A percentile compares a stretch with the other conserved stretches of the same genome.
phyloP scores from a whole-genome alignment of 192 early-diverging fungal species.

The Phlyctochytrium bullatum region DNA sequence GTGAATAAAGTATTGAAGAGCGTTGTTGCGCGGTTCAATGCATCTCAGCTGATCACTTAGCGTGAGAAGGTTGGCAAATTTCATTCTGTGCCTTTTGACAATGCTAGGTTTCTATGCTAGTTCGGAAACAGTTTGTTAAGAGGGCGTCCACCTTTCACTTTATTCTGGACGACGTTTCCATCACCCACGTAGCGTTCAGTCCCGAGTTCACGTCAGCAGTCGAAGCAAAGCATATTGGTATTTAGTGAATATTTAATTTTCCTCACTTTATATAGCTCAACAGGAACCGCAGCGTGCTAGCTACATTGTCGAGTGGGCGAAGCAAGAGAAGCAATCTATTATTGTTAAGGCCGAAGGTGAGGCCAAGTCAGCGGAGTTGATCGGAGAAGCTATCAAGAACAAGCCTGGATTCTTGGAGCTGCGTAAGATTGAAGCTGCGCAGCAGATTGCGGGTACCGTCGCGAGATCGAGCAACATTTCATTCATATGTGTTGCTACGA shows the following conservation, averaged over 20 bases:
- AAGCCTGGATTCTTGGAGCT: constrained; percentile 96
- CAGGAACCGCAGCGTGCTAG: constrained; percentile 97
- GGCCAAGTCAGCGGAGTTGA: constrained; percentile 86
- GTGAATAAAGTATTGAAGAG: constrained; percentile 98
- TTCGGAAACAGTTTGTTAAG: constrained; percentile 79
- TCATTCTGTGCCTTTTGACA: no score
- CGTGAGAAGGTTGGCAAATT: constrained; percentile 79
- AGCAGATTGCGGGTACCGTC: constrained; percentile 90
- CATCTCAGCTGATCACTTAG: constrained; percentile 96
- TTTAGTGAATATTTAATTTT: no score
- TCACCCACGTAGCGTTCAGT: constrained; percentile 95
- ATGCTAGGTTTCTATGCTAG: constrained; percentile 71
- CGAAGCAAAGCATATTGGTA: constrained; percentile 96
- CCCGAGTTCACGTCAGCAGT: constrained; percentile 94
- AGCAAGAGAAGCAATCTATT: constrained; percentile 96
- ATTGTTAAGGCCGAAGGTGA: constrained; percentile 97
- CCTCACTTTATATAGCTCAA: constrained; percentile 67
- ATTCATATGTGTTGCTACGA: no score
- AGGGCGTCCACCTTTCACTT: constrained; percentile 87
- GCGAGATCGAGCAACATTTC: constrained; percentile 81
- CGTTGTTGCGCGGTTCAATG: constrained; percentile 98
- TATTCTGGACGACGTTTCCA: constrained; percentile 92
- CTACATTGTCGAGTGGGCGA: constrained; percentile 91
- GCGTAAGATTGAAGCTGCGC: constrained; percentile 88
- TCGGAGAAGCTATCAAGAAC: constrained; percentile 97